phyloP scores from a whole-genome alignment of 2,329 filamentous ascomycete species.

The Pestalotiopsis sp. region DNA sequence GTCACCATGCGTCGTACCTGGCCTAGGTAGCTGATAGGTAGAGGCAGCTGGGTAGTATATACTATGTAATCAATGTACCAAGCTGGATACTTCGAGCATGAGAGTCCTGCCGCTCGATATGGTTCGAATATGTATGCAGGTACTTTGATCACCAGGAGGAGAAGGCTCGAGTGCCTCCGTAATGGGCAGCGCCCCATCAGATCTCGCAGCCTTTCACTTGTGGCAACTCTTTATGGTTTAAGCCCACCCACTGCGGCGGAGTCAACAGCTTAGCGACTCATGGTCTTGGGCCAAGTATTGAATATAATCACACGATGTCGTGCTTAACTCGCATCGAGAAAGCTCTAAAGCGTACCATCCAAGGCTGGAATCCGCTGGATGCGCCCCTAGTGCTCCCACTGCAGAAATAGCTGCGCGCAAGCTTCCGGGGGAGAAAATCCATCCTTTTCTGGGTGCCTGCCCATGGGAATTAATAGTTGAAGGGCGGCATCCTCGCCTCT shows the following conservation, averaged over 20 bases:
- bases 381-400: not conserved
- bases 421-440: not conserved
- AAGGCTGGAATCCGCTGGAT: not conserved
- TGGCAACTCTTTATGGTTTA: not conserved
- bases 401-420: not conserved
- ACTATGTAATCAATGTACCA: not conserved
- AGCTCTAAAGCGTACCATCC: conserved; percentile 1
- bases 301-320: conserved; percentile 4
- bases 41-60: not conserved
- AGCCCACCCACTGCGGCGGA: conserved; percentile 1
- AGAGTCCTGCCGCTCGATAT: not conserved
- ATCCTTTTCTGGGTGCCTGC: not conserved
- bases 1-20: not conserved
- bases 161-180: not conserved
- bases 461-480: not conserved
- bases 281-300: conserved; percentile 1
- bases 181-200: not conserved
- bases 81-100: not conserved
- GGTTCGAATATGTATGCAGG: not conserved
- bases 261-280: not conserved
- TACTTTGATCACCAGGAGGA: not conserved
- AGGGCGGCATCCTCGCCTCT: not conserved
- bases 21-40: not conserved
- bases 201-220: not conserved
- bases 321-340: not conserved